A percentile compares a stretch with the other conserved stretches of the same genome.
These are phyloP conservation scores for Zygoascus hellenicus DNA, from an alignment of 1,139 yeast genomes.

Conservation along the genomic window DNA sequence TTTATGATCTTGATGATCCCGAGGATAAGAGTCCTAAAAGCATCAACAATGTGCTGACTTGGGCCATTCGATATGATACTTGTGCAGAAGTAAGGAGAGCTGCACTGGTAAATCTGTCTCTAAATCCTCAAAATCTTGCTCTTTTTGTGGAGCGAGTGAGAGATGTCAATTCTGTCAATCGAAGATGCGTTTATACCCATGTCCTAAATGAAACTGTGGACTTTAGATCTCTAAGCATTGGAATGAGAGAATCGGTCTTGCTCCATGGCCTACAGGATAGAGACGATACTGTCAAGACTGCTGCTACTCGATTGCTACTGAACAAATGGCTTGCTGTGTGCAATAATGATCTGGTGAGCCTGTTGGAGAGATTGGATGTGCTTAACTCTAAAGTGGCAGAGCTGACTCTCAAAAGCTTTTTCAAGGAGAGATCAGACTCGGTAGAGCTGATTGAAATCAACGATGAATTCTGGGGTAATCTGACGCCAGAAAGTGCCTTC, in stretches of 20 bases:
- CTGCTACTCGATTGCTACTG: slow-evolving; percentile 68
- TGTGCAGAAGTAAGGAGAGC: slow-evolving; percentile 88
- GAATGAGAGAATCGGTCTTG: slow-evolving; percentile 60
- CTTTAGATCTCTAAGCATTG: slow-evolving; percentile 53
- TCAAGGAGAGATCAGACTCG: slow-evolving; percentile 57
- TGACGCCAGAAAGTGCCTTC: slow-evolving; percentile 73
- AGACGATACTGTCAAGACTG: slow-evolving; percentile 63
- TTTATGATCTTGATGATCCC: slow-evolving; percentile 59
- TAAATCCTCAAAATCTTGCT: slow-evolving; percentile 31
- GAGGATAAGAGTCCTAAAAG: slow-evolving; percentile 13
- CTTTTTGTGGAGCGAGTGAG: slow-evolving; percentile 70
- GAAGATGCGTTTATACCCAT: slow-evolving; percentile 68
- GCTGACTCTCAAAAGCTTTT: slow-evolving; percentile 57
- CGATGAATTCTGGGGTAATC: slow-evolving; percentile 54
- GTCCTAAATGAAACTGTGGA: slow-evolving; percentile 65
- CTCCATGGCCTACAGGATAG: slow-evolving; percentile 87
- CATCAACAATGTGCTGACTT: slow-evolving; percentile 43
- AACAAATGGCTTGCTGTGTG: slow-evolving; percentile 65
- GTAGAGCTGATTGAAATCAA: slow-evolving; percentile 54
- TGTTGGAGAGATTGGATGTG: slow-evolving; percentile 67
- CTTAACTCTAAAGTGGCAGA: slow-evolving; percentile 53
- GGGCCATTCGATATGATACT: slow-evolving; percentile 66
- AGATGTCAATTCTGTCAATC: slow-evolving; percentile 64
- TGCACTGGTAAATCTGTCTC: slow-evolving; percentile 63
- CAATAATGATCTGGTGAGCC: slow-evolving; percentile 63